phyloP scores from a whole-genome alignment of 495 filamentous ascomycete genomes.

The Penicillium coffeae region DNA sequence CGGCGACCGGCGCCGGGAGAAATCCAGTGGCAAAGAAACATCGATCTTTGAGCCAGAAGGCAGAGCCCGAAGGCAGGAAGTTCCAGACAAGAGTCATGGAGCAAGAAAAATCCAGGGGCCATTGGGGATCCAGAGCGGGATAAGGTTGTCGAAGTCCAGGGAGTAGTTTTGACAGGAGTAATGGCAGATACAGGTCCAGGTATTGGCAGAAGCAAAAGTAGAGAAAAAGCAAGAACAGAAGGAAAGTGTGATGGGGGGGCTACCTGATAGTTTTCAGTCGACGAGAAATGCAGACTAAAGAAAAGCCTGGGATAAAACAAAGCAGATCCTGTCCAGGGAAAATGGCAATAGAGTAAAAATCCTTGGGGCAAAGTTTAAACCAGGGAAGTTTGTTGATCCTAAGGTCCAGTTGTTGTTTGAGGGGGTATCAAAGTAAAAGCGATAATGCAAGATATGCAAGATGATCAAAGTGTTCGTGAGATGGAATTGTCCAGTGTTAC shows the following conservation, averaged over 20 bases:
- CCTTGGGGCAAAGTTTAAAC: conserved; percentile 25
- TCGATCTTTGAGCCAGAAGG: conserved; percentile 25
- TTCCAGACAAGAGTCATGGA: conserved; percentile 10
- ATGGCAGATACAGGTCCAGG: conserved; percentile 23
- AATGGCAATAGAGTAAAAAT: conserved; percentile 18
- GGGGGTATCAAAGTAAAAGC: conserved; percentile 5
- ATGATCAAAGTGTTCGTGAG: conserved; percentile 3
- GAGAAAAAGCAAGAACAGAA: conserved; percentile 6
- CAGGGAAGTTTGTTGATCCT: conserved; percentile 21
- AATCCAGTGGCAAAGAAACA: conserved; percentile 20
- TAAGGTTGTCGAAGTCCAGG: conserved; percentile 19
- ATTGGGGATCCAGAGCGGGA: conserved; percentile 1
- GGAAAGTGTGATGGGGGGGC: conserved; percentile 38
- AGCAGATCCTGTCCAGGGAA: conserved; percentile 40
- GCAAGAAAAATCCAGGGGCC: conserved; percentile 17
- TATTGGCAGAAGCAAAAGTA: conserved; percentile 16
- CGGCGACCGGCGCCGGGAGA: conserved; percentile 21
- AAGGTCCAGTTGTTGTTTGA: conserved; percentile 29
- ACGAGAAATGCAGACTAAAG: conserved; percentile 27
- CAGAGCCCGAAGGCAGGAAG: conserved; percentile 17
- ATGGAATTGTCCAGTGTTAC: conserved; percentile 19
- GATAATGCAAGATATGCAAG: neutral
- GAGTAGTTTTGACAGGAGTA: conserved; percentile 8
- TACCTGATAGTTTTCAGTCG: conserved; percentile 43
- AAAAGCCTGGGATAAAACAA: conserved; percentile 34